phyloP scores from a whole-genome alignment of 2,329 filamentous ascomycete species.

The Colletotrichum salicis region DNA sequence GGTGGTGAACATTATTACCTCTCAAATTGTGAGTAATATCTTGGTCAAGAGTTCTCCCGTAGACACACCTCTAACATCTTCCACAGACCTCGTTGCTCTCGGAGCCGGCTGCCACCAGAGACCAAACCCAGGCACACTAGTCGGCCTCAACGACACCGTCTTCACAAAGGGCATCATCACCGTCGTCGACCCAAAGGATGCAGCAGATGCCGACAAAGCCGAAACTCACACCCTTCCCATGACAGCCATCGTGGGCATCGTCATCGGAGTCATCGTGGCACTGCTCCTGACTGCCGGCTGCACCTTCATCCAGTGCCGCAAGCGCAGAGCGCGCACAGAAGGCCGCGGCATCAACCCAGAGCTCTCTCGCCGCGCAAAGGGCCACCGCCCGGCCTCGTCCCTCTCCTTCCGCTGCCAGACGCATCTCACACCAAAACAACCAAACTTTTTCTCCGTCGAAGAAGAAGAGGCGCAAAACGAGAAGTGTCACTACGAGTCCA shows the following conservation, averaged over 20 bases:
- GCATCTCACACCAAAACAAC: slow-evolving; percentile 52
- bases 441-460: slow-evolving; percentile 48
- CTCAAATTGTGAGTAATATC: slow-evolving; percentile 57
- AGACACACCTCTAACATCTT: slow-evolving; percentile 18
- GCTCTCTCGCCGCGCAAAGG: slow-evolving; percentile 39
- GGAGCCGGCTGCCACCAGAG: slow-evolving; percentile 62
- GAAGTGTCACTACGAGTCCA: slow-evolving; percentile 33
- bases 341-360: slow-evolving; percentile 37
- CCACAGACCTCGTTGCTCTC: slow-evolving; percentile 60
- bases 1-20: slow-evolving; percentile 55
- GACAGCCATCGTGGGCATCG: slow-evolving; percentile 57
- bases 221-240: slow-evolving; percentile 44
- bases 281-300: slow-evolving; percentile 52
- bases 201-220: slow-evolving; percentile 26
- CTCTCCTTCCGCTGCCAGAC: slow-evolving; percentile 64
- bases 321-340: slow-evolving; percentile 49
- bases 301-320: slow-evolving; percentile 58
- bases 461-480: slow-evolving; percentile 41
- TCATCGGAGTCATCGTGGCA: slow-evolving; percentile 50
- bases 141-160: slow-evolving; percentile 58
- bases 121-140: slow-evolving; percentile 47
- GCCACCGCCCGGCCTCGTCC: slow-evolving; percentile 53
- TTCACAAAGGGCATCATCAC: slow-evolving; percentile 49
- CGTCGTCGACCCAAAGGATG: slow-evolving; percentile 46
- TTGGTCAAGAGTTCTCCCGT: background rate